Conservation (phyloP, 208 protist species). For the Trypanosoma conorhini region DNA sequence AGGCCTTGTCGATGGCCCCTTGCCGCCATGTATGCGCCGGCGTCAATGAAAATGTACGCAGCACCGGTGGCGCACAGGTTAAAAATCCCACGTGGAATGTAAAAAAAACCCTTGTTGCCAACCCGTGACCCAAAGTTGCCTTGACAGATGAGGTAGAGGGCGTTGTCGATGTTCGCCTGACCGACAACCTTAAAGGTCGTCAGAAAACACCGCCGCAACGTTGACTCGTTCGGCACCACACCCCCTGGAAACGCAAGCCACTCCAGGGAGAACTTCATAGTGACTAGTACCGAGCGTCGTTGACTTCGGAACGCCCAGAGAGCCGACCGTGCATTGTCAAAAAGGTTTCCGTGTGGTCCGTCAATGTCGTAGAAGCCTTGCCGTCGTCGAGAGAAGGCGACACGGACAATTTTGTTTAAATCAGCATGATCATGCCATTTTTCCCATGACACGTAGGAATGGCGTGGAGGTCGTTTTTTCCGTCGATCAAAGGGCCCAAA, state of each 20-base stretch:
- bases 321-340: constrained; percentile 73
- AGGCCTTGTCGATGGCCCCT: constrained; percentile 10
- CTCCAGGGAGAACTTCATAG: constrained; percentile 54
- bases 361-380: constrained; percentile 64
- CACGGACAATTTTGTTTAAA: constrained; percentile 43
- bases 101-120: constrained; percentile 65
- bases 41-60: constrained; percentile 67
- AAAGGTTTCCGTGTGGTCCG: constrained; percentile 63
- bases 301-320: constrained; percentile 78
- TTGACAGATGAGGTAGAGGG: constrained; percentile 75
- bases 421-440: constrained; percentile 37
- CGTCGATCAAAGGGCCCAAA: constrained; percentile 57
- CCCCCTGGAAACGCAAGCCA: constrained; percentile 65
- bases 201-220: constrained; percentile 45
- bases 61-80: constrained; percentile 36
- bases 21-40: constrained; percentile 18
- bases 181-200: constrained; percentile 81
- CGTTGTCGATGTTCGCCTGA: constrained; percentile 53
- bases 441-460: constrained; percentile 46
- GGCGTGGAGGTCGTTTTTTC: constrained; percentile 24
- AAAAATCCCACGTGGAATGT: constrained; percentile 64
- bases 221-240: constrained; percentile 44
- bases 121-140: constrained; percentile 58
- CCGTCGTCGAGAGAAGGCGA: constrained; percentile 59
- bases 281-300: constrained; percentile 55